These are phyloP conservation scores for Botrytis fragariae DNA, from an alignment of 2,329 filamentous ascomycete genomes.

Conservation along the genomic window DNA sequence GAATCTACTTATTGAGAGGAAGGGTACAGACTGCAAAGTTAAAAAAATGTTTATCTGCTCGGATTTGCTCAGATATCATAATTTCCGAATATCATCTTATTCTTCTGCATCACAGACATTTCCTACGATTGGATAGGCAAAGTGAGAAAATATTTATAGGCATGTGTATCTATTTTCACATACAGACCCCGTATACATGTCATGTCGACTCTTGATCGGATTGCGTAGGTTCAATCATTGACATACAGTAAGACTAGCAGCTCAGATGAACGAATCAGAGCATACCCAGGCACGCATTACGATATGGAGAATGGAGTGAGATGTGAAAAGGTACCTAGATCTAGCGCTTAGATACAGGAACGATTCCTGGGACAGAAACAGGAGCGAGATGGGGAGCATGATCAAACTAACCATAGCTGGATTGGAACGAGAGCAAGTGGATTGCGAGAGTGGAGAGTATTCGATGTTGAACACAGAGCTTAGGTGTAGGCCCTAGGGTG, in stretches of 20 bases:
- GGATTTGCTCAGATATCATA: slow-evolving; percentile 5
- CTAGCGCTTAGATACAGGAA: slow-evolving; percentile 15
- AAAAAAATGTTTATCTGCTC: neutral
- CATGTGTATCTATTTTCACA: neutral
- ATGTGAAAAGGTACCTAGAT: slow-evolving; percentile 3
- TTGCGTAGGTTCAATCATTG: neutral
- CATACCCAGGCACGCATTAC: neutral
- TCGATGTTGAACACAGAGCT: neutral
- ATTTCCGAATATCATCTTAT: neutral
- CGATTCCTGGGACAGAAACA: neutral
- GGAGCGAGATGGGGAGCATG: slow-evolving; percentile 13
- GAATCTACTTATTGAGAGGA: neutral
- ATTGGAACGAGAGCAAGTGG: neutral
- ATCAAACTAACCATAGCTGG: neutral
- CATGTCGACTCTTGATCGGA: neutral
- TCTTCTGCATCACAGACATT: neutral
- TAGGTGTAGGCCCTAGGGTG: neutral
- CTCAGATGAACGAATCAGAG: slow-evolving; percentile 6
- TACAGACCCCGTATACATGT: neutral
- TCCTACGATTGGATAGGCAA: neutral
- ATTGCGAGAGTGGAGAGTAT: neutral
- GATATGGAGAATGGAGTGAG: slow-evolving; percentile 1
- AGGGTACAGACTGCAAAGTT: neutral
- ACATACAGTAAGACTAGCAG: neutral
- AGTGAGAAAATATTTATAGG: slow-evolving; percentile 1